Evolutionary conservation across 2,329 filamentous ascomycete species (phyloP), one percentile per base, ranked within the genome.

Genomic region (Botrytis porri): DNA sequence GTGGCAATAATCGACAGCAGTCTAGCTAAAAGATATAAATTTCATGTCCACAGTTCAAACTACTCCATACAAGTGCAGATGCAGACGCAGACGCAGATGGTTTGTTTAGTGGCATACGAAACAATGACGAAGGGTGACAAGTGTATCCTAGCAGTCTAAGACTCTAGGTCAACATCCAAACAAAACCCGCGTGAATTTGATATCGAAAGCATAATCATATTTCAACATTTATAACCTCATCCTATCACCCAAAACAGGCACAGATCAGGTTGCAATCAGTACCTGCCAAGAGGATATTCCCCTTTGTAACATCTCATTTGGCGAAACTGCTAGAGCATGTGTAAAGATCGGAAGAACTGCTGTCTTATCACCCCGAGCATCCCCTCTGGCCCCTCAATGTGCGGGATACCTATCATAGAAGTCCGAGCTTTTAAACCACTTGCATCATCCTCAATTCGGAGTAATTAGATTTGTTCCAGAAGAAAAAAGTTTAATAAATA

Each of bases 281-380:
- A 60, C 63, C 70, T 69, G 51, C 43, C 62, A 72, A 37, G 70
- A 48, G 39, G 39, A 72, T 12, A 60, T 22, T 35, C 39, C 45
- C 39, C 45, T 29, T 54, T 43, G 39, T 66, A 54, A 32, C n/a
- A 65, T 57, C 25, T 66, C 69, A 66, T 71, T 48, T 67, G 62
- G 35, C 37, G n/a, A 43, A 9, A 41, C 43, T 66, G 20, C 8
- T 25, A 45, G 59, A 62, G 29, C 32, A 64, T 54, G 59, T 59
- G 48, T 35, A 67, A 66, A 60, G 22, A 67, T 72, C 48, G 70
- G 62, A 60, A 66, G 45, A 67, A 71, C 32, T 62, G 43, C 43
- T 51, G 43, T 45, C 57, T 48, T 62, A 62, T 62, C 60, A 62
- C 37, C 60, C 22, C 22, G 14, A 62, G 60, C 60, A 62, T n/a